Evolutionary conservation across 768 basidiomycete species (phyloP), one percentile per base, ranked within the genome.

Genomic region (Coprinellus micaceus): DNA sequence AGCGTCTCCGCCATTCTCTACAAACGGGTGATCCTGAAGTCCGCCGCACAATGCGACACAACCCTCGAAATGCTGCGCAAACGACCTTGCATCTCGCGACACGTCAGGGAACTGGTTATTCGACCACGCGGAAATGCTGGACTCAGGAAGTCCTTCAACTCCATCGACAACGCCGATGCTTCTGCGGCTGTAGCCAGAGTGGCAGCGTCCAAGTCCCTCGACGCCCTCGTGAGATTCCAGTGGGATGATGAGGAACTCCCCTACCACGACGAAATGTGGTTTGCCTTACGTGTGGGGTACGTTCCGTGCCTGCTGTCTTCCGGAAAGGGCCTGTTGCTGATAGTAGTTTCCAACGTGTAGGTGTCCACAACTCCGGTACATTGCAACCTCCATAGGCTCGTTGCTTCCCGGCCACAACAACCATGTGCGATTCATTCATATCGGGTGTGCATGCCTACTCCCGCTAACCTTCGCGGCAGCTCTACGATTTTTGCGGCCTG

Each of bases 201-300:
- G 9, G 85, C 83, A 7, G 69, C 70, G 5, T 73, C 79, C 39
- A 71, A 63, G 62, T 67, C 71, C 46, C 69, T 91, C 41, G 89
- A 90, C 46, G 85, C 85, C 19, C 76, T 91, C 39, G 70, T 75
- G 26, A 82, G 74, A 12, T 91, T 91, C 62, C 70, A 80, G 33
- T 91, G 89, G 89, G 85, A 85, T 58, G 85, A 81, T 3, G 86
- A 87, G 12, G 85, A 88, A 65, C 73, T 83, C 30, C 81, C 84
- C 15, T 79, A 77, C 30, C 71, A 81, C 58, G 89, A 90, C 57
- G 83, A 86, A 59, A 86, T 91, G 85, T 91, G 89, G 89, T 80
- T 86, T 58, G 82, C 84, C 43, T 72, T 91, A 61, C 81, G 86
- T 36, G 69, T 81, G 52, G 83, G 82, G 89, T 91, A 61, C 39